phyloP scores from a whole-genome alignment of 805 yeast species.

The Torulaspora indica region DNA sequence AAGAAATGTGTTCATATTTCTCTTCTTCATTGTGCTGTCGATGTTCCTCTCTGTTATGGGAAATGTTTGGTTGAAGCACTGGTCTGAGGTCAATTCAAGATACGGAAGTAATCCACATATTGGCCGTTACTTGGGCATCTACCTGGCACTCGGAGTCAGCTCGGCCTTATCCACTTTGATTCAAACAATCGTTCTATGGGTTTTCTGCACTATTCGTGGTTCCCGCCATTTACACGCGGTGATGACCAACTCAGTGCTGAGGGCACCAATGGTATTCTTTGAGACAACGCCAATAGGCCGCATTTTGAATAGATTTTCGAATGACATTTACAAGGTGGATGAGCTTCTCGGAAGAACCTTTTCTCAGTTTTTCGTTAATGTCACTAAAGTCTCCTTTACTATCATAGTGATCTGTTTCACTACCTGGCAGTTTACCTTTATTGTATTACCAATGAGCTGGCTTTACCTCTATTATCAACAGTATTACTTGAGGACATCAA shows the following conservation, averaged over 20 bases:
- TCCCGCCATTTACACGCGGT: conserved; percentile 68
- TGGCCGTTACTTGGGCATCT: conserved; percentile 66
- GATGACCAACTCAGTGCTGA: conserved; percentile 69
- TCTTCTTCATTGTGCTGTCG: conserved; percentile 51
- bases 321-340: conserved; percentile 85
- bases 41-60: conserved; percentile 61
- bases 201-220: conserved; percentile 76
- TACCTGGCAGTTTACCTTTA: conserved; percentile 77
- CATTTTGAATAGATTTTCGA: conserved; percentile 83
- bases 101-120: conserved; percentile 68
- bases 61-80: conserved; percentile 91
- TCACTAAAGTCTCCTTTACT: conserved; percentile 65
- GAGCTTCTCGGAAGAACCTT: conserved; percentile 69
- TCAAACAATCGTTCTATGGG: conserved; percentile 70
- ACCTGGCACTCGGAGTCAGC: conserved; percentile 67
- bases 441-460: conserved; percentile 64
- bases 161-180: conserved; percentile 56
- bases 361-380: conserved; percentile 59
- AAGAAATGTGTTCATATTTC: conserved; percentile 52
- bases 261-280: conserved; percentile 93
- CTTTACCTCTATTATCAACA: conserved; percentile 70
- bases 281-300: conserved; percentile 96
- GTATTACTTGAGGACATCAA: conserved; percentile 67
- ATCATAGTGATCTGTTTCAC: conserved; percentile 74
- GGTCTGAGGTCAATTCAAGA: conserved; percentile 86